phyloP scores from a whole-genome alignment of 2,329 filamentous ascomycete species.

The Fusarium caatingaense region DNA sequence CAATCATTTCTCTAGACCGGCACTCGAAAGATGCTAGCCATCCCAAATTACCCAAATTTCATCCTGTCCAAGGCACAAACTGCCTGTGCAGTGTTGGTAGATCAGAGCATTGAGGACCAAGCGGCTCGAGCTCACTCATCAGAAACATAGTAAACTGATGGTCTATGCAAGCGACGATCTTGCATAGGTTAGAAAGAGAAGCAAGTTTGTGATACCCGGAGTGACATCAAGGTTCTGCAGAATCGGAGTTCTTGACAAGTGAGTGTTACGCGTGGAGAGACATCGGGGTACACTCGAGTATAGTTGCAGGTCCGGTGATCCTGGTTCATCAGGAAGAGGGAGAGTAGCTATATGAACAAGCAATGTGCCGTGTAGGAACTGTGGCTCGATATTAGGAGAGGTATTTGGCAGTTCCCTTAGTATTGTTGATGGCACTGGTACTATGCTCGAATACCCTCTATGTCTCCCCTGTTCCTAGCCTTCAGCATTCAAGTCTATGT shows the following conservation, averaged over 20 bases:
- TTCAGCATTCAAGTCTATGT: background rate
- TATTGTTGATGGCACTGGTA: background rate
- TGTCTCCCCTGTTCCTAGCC: background rate
- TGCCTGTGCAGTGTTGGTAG: background rate
- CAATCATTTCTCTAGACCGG: background rate
- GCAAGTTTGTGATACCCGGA: background rate
- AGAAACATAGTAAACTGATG: slow-evolving; percentile 6
- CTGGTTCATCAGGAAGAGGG: background rate
- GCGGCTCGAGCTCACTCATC: slow-evolving; percentile 9
- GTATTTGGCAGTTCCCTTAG: background rate
- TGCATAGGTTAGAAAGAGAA: background rate
- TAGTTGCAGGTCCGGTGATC: background rate
- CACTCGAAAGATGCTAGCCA: too few species aligned
- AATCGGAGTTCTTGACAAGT: slow-evolving; percentile 20
- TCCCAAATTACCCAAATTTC: background rate
- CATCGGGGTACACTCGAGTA: slow-evolving; percentile 1
- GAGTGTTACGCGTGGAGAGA: slow-evolving; percentile 16
- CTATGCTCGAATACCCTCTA: background rate
- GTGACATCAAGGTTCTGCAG: background rate
- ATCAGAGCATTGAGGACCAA: slow-evolving; percentile 9
- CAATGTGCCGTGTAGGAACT: background rate
- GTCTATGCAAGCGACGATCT: background rate
- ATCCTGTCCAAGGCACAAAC: background rate
- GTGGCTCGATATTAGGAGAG: background rate
- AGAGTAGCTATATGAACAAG: background rate